Conservation (phyloP, 2,329 filamentous ascomycete genomes). For the Ramichloridium luteum region DNA sequence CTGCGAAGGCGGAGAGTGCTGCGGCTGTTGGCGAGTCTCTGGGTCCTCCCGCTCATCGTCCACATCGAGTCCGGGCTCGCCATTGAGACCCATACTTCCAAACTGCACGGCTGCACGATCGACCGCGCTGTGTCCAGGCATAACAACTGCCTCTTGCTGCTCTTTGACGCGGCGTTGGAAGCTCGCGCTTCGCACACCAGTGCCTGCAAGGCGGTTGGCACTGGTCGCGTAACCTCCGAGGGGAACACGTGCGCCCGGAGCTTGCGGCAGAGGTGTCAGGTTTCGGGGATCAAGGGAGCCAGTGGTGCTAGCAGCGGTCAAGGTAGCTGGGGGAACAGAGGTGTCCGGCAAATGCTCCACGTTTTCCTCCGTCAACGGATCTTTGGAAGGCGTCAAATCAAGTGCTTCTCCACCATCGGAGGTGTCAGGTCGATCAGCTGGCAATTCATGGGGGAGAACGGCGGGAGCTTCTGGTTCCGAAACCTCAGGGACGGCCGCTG, state of each 20-base stretch:
- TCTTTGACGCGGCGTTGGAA: constrained; percentile 80
- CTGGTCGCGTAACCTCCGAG: constrained; percentile 67
- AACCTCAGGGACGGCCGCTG: constrained; percentile 18
- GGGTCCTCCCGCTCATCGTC: constrained; percentile 92
- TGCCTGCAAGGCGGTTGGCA: constrained; percentile 63
- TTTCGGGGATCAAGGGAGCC: constrained; percentile 70
- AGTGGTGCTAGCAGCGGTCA: constrained; percentile 79
- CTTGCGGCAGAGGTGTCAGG: constrained; percentile 51
- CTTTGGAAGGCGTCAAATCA: constrained; percentile 54
- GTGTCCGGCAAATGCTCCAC: constrained; percentile 79
- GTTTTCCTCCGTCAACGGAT: constrained; percentile 81
- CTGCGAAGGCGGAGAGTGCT: constrained; percentile 77
- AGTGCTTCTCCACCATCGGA: constrained; percentile 9
- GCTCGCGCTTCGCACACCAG: constrained; percentile 55
- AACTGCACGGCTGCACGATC: constrained; percentile 92
- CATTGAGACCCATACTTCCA: constrained; percentile 84
- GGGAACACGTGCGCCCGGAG: constrained; percentile 48
- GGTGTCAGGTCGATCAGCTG: constrained; percentile 11
- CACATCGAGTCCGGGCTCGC: constrained; percentile 62
- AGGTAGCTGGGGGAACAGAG: constrained; percentile 63
- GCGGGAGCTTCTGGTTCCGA: constrained; percentile 12
- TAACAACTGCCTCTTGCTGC: constrained; percentile 94
- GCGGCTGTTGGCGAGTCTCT: constrained; percentile 87
- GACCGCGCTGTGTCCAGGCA: constrained; percentile 93
- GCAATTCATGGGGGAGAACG: constrained; percentile 18